Conservation (phyloP, 129 eudicot genomes). For the Saussurea involucrata region DNA sequence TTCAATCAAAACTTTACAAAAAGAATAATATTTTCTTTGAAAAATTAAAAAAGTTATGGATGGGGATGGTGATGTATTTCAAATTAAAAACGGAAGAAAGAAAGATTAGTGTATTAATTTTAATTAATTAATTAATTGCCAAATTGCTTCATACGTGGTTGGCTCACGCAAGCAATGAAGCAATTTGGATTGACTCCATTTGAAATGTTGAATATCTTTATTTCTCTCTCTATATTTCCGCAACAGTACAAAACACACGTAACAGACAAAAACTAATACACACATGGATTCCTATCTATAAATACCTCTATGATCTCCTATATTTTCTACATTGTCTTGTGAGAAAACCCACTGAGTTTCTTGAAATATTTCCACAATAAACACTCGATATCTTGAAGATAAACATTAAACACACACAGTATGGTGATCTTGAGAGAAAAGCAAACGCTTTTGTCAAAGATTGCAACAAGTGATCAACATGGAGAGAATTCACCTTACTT, state of each 20-base stretch:
- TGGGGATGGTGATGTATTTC: background rate
- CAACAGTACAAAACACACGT: conserved; percentile 16
- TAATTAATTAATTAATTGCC: conserved; percentile 6
- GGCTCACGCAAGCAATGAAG: conserved; percentile 34
- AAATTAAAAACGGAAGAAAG: too few species aligned
- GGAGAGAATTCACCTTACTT: conserved; percentile 86
- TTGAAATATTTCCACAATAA: background rate
- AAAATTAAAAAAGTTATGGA: background rate
- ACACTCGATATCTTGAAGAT: background rate
- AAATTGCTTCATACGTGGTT: background rate
- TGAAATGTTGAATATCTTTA: conserved; percentile 16
- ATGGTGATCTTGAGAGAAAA: conserved; percentile 17
- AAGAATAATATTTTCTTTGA: background rate
- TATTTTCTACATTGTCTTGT: conserved; percentile 16
- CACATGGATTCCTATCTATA: conserved; percentile 11
- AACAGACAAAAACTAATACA: background rate
- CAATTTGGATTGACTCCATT: conserved; percentile 20
- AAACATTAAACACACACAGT: background rate
- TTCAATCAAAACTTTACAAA: background rate
- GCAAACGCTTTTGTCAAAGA: conserved; percentile 48
- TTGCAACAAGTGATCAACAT: conserved; percentile 70
- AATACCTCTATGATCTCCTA: background rate
- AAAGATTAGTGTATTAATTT: conserved; percentile 9
- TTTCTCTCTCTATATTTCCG: background rate
- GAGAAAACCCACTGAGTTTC: conserved; percentile 7